Evolutionary conservation across 495 filamentous ascomycete genomes (phyloP), one percentile per base, ranked within the genome.

Genomic region (Corynascus novoguineensis): DNA sequence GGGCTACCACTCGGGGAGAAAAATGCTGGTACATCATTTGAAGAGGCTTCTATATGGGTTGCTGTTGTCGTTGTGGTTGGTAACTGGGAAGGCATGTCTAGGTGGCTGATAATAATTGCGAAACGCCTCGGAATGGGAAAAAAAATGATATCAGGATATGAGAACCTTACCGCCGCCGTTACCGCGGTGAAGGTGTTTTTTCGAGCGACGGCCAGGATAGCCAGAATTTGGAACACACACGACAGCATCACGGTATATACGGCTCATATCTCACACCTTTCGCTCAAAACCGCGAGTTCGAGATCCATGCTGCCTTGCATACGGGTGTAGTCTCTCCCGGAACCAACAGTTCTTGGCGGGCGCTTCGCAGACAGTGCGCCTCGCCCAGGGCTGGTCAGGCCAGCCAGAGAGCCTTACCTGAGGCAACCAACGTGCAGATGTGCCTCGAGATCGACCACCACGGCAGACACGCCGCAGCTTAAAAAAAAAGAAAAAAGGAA

Each of bases 331-430:
- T 19, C 15, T 4, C 45, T n/a, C 15, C 21, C 32, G 4, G 48
- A 37, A 50, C 48, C 48, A 50, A 50, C 48, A 38, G 19, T 5
- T 37, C 48, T 50, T 50, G 48, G 48, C 48, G 17, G 32, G 31
- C 32, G 32, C 48, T 37, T 24, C 5, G 40, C 3, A 9, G 40
- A 42, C 19, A 28, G 25, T 47, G 45, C 27, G 45, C 45, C 27
- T 47, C 15, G 19, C 27, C 11, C 28, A 32, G 22, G 41, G 22
- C 41, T 24, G 41, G 10, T 4, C 22, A 7, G 17, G 11, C 14
- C 28, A 49, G 46, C 28, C n/a, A 8, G 4, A 9, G n/a, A 21
- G 29, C 46, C 46, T 49, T 7, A 34, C 46, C 17, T 34, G 46
- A 32, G 46, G 28, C 28, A 21, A 17, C 29, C 29, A 31, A n/a